A percentile compares a stretch with the other conserved stretches of the same genome.
phyloP scores from a whole-genome alignment of 345 rosid genomes.

The Syzygium grande region DNA sequence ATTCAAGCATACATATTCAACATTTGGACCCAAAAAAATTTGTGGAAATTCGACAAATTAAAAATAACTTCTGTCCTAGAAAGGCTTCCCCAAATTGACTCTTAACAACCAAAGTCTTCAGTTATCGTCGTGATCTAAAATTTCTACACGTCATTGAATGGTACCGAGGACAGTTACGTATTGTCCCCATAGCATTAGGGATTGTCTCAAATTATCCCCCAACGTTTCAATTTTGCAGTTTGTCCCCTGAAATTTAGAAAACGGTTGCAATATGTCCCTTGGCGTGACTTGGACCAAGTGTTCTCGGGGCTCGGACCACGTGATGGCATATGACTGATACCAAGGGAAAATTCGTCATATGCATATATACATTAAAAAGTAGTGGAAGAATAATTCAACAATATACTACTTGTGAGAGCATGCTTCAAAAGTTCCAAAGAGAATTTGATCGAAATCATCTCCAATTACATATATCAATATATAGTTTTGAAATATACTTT shows the following conservation, averaged over 20 bases:
- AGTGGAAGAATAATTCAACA: background rate
- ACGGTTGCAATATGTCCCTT: background rate
- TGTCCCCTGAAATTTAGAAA: background rate
- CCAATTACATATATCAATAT: too few species aligned
- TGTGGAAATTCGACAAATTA: background rate
- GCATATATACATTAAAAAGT: background rate
- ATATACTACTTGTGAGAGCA: background rate
- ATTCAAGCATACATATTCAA: background rate
- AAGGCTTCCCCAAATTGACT: background rate
- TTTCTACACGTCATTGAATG: background rate
- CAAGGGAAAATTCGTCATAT: background rate
- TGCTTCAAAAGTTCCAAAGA: background rate
- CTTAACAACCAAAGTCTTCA: background rate
- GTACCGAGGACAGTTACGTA: background rate
- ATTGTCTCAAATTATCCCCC: background rate
- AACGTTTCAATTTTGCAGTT: background rate
- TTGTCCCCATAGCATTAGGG: background rate
- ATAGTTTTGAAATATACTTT: too few species aligned
- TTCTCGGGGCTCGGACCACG: background rate
- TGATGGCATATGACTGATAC: background rate
- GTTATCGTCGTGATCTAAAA: background rate
- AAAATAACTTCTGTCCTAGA: background rate
- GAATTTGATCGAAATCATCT: too few species aligned
- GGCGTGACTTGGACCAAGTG: too few species aligned
- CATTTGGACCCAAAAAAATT: background rate